Conservation (phyloP, 257 asterid species). For the Fraxinus quadrangulata region DNA sequence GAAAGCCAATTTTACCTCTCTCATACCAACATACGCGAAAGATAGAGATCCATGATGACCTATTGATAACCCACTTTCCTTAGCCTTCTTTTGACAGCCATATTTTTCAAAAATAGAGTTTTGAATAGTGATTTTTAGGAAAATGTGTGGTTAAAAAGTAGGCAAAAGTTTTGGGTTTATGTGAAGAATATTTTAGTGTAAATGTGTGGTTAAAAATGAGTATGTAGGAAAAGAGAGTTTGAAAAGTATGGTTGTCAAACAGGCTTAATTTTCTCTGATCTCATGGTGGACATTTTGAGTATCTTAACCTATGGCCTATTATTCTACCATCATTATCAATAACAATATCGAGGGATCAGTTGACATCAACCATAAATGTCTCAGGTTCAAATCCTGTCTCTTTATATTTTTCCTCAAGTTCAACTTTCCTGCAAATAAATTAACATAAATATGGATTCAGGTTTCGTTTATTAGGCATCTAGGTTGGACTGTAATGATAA, state of each 20-base stretch:
- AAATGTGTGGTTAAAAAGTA: no score
- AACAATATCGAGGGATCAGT: neutral
- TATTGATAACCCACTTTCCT: neutral
- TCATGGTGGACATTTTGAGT: neutral
- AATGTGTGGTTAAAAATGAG: no score
- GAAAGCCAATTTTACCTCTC: neutral
- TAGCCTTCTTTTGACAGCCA: no score
- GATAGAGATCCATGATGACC: slow-evolving; percentile 6
- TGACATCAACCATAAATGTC: neutral
- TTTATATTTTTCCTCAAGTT: neutral
- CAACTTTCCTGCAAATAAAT: neutral
- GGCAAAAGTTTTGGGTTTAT: no score
- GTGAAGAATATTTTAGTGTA: no score
- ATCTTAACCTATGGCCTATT: neutral
- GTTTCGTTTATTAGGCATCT: neutral
- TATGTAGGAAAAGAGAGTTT: no score
- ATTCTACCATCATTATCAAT: neutral
- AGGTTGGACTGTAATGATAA: neutral
- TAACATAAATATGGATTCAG: neutral
- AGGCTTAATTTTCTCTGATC: neutral
- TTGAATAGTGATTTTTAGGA: no score
- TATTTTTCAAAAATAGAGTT: no score
- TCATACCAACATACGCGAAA: neutral
- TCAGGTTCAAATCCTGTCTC: neutral
- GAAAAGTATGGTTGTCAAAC: no score